Base-by-base conservation (phyloP, 225 moss, liverwort and hornwort genomes). In the Bryoerythrophyllum caledonicum region DNA sequence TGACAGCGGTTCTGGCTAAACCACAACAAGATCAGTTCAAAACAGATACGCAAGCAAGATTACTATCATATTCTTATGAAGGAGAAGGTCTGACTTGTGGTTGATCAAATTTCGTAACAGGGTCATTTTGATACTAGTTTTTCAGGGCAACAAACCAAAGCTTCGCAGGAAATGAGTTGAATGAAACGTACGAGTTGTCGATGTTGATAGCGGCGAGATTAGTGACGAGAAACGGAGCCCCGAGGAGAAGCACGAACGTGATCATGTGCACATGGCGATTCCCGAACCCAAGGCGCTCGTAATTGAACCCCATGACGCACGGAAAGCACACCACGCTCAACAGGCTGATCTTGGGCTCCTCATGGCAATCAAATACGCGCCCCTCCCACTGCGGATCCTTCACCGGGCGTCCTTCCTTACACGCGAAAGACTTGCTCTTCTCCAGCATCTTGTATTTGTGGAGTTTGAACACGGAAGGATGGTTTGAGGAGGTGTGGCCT, bases 251-350 rank as follows among this genome's bases (percentile, higher is more conserved):
- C 46, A 88, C 71, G 78, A 96, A 94, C 20, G 96, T 96, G 61
- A 88, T 67, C 55, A 94, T 79, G 52, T 96, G 96, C 34, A 96
- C 94, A 44, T 82, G 94, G 38, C 94, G 89, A 73, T 94, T 96
- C 30, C 96, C 96, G 32, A 96, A 96, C n/a, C 96, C 96, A 15
- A 96, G 82, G n/a, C 96, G 79, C 48, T 96, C 96, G 72, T 94
- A 86, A 40, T 94, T 96, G 78, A 92, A 96, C 26, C 96, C 96
- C 72, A 96, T 91, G 28, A 96, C 96, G 68, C 94, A 96, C 14
- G 90, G 81, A 73, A 86, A 86, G 76, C 96, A 96, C 5, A 86
- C 25, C 4, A 79, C 54, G 38, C 91, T 79, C 55, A 96, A 85
- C n/a, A 92, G 16, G 19, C 89, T 82, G 32, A 96, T 89, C 2